Conservation (phyloP, 1,139 yeast genomes). For the Kurtzmaniella quercitrusa region DNA sequence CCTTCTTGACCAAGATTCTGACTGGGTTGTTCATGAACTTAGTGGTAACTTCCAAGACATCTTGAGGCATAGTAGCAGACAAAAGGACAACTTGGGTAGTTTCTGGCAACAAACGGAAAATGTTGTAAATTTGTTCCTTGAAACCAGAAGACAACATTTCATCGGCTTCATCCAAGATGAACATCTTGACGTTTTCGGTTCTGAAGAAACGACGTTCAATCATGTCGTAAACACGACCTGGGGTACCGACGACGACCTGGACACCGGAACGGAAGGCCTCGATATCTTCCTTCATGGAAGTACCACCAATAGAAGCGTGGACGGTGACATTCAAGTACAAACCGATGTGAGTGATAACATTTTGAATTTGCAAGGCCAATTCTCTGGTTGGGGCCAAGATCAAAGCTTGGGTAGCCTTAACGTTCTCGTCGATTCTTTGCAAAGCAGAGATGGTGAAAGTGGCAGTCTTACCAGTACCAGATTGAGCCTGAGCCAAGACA, state of each 20-base stretch:
- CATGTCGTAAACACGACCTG: conserved; percentile 98
- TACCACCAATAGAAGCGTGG: conserved; percentile 99
- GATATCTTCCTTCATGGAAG: conserved; percentile 85
- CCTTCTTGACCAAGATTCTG: conserved; percentile 95
- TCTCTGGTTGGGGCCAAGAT: conserved; percentile 99
- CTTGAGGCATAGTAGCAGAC: conserved; percentile 97
- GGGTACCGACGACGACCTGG: conserved; percentile 97
- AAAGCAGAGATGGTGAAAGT: conserved; percentile 96
- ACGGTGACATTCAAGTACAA: conserved; percentile 90
- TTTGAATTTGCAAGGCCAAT: conserved; percentile 96
- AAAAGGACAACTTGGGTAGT: conserved; percentile 94
- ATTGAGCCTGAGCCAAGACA: conserved; percentile 98
- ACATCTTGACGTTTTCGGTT: conserved; percentile 91
- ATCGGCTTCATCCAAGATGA: conserved; percentile 98
- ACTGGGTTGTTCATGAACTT: conserved; percentile 98
- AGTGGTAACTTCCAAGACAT: conserved; percentile 93
- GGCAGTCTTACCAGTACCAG: conserved; percentile 99
- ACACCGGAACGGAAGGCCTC: conserved; percentile 91
- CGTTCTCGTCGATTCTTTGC: conserved; percentile 82
- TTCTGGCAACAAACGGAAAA: conserved; percentile 90
- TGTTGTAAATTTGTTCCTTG: conserved; percentile 96
- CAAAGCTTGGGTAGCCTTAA: conserved; percentile 85
- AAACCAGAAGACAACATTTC: conserved; percentile 96
- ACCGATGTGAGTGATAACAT: conserved; percentile 91
- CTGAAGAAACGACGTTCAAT: conserved; percentile 89